Evolutionary conservation across 2,329 filamentous ascomycete species (phyloP).

Genomic region (Fusarium torreyae): DNA sequence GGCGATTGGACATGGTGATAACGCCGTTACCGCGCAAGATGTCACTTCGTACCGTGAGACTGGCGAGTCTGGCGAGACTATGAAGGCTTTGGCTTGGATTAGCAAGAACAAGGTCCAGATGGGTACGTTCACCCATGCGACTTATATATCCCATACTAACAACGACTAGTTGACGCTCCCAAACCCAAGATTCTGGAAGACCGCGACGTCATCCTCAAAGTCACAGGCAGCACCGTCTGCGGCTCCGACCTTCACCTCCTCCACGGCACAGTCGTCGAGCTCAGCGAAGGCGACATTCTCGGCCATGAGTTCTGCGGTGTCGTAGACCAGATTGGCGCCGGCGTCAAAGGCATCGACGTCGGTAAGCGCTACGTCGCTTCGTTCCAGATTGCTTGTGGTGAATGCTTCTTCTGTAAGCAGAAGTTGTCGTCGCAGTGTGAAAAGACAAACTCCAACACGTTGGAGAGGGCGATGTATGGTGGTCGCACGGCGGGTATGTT

Average conservation of each 20-base stretch:
- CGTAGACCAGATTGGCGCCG: constrained; percentile 69
- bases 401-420: constrained; percentile 84
- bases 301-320: constrained; percentile 74
- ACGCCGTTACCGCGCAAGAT: constrained; percentile 77
- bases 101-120: constrained; percentile 85
- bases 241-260: constrained; percentile 73
- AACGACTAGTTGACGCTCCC: constrained; percentile 69
- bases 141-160: not conserved
- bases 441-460: constrained; percentile 81
- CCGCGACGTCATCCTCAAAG: constrained; percentile 83
- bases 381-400: constrained; percentile 85
- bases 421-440: constrained; percentile 87
- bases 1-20: constrained; percentile 76
- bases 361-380: constrained; percentile 84
- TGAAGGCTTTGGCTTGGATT: constrained; percentile 88
- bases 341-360: constrained; percentile 66
- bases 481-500: constrained; percentile 81
- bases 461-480: constrained; percentile 83
- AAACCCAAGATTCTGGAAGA: constrained; percentile 82
- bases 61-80: constrained; percentile 70
- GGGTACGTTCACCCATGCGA: constrained; percentile 55
- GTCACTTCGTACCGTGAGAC: constrained; percentile 70
- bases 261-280: constrained; percentile 69
- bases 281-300: constrained; percentile 76
- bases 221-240: constrained; percentile 75